phyloP scores from a whole-genome alignment of 805 yeast species.

The Saccharomycopsis fermentans region DNA sequence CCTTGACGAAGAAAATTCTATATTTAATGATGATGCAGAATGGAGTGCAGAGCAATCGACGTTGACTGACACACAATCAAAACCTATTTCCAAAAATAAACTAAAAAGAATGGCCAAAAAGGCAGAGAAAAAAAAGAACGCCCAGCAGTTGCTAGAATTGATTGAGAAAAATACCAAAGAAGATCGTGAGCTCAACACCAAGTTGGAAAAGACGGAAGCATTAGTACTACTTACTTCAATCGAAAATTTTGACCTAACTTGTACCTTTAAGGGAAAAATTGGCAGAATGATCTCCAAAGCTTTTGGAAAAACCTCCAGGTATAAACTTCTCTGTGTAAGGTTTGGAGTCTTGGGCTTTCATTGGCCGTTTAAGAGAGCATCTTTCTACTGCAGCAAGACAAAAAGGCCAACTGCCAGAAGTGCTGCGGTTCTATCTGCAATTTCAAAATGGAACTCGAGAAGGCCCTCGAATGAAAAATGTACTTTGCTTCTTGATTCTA shows the following conservation, averaged over 20 bases:
- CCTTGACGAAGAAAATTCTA: background rate
- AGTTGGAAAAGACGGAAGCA: background rate
- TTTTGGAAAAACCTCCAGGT: background rate
- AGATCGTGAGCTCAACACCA: background rate
- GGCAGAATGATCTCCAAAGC: background rate
- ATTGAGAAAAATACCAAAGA: background rate
- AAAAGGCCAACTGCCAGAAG: conserved; percentile 1
- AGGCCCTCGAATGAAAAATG: background rate
- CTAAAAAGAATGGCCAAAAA: conserved; percentile 1
- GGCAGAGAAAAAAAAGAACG: background rate
- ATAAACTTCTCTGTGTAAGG: background rate
- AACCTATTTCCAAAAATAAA: background rate
- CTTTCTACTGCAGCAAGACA: background rate
- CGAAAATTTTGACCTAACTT: background rate
- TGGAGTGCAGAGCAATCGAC: background rate
- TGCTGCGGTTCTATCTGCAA: background rate
- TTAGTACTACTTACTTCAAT: background rate
- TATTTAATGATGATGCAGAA: background rate
- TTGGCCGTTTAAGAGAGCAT: conserved; percentile 1
- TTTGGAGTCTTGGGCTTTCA: background rate
- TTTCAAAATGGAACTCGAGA: background rate
- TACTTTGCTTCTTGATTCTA: background rate
- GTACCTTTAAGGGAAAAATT: background rate
- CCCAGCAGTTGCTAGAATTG: background rate
- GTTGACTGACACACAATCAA: background rate